Base-by-base conservation (phyloP, 371 early-diverging fungal genomes). In the Polyrhizophydium stewartii region DNA sequence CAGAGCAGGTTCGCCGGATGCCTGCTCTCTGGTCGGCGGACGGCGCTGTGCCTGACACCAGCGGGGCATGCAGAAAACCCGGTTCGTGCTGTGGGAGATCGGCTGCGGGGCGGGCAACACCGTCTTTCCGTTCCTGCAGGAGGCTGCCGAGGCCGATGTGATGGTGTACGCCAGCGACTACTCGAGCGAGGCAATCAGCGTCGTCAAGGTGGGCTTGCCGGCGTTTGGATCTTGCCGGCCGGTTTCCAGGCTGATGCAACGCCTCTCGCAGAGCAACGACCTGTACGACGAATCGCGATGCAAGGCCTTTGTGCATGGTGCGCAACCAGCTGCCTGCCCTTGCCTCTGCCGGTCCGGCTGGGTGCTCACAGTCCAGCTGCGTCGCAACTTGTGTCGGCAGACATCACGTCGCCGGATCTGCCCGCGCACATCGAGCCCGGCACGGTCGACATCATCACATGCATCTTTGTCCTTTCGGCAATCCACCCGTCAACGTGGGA, bases 21-120 rank as follows among this genome's bases (percentile, higher is more conserved):
- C 57, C 31, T 17, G 13, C 28, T 58, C 12, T 38, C 37, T 27
- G 21, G 28, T 55, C 12, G n/a, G n/a, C n/a, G 9, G 7, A 41
- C n/a, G 62, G 61, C 61, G 49, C 25, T 47, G n/a, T n/a, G 43
- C 43, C n/a, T 43, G 17, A 17, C 17, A 43, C 43, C n/a, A n/a
- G n/a, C n/a, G n/a, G n/a, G n/a, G n/a, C n/a, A 9, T 55, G 43
- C 35, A 28, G n/a, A 17, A 58, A 62, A 1, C 9, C 59, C 41
- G 58, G 37, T 79, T 77, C 65, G 67, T 61, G 16, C 73, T 88
- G 35, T 76, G 83, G 70, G 90, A 89, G 67, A 76, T 88, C 30
- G 90, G 90, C 1, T 89, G 90, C 59, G 90, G 90, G n/a, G 87
- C 87, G 24, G 87, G 86, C 40, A 84, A 80, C 60, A 77, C 86